Percentiles rank a stretch among this genome's conserved stretches.
Evolutionary conservation across 2,329 filamentous ascomycete species (phyloP).

Genomic region (Arthrobotrys sinensis): DNA sequence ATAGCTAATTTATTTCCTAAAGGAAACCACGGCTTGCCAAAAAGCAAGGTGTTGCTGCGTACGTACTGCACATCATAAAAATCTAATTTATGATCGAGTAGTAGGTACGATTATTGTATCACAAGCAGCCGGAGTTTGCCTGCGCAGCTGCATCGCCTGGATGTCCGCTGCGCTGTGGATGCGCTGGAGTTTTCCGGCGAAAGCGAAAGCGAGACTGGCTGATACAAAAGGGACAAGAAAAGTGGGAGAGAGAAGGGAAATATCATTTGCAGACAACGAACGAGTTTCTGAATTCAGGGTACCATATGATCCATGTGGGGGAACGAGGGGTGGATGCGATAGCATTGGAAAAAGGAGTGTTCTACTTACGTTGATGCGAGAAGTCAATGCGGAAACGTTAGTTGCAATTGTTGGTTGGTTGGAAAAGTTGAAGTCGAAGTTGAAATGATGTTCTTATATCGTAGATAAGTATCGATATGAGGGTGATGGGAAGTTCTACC

Average conservation of each 20-base stretch:
- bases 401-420: neutral
- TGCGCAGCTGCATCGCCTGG: constrained; percentile 36
- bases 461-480: constrained; percentile 20
- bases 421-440: neutral
- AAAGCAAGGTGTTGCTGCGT: constrained; percentile 27
- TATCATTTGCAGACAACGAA: neutral
- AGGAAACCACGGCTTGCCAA: constrained; percentile 13
- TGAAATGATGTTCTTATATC: constrained; percentile 22
- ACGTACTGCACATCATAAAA: constrained; percentile 53
- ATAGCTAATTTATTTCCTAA: constrained; percentile 19
- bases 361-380: constrained; percentile 20
- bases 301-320: neutral
- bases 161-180: constrained; percentile 31
- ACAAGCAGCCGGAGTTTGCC: constrained; percentile 36
- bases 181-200: constrained; percentile 21
- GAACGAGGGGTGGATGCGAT: neutral
- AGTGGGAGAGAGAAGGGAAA: neutral
- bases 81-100: constrained; percentile 27
- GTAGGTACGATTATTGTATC: constrained; percentile 22
- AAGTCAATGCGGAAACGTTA: neutral
- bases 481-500: neutral
- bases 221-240: constrained; percentile 8
- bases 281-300: too few relatives aligned
- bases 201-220: constrained; percentile 24
- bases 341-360: neutral